phyloP scores from a whole-genome alignment of 108 stramenopile species.

The Conticribra guillardii region DNA sequence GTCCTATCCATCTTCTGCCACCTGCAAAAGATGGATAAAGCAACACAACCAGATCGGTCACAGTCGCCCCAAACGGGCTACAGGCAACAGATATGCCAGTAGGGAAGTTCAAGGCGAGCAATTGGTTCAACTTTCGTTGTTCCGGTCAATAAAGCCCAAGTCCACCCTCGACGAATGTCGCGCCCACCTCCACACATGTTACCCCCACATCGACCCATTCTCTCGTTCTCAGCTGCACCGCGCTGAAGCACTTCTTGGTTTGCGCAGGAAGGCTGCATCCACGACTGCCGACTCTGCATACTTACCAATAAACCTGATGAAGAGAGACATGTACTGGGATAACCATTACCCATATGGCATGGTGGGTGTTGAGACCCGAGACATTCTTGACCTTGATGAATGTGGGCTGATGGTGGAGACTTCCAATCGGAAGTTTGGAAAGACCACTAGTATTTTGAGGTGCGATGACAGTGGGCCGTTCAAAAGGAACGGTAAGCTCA shows the following conservation, averaged over 20 bases:
- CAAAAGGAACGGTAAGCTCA: background rate
- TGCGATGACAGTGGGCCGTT: background rate
- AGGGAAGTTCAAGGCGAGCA: too few species aligned
- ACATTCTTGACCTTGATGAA: constrained; percentile 25
- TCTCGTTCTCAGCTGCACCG: constrained; percentile 7
- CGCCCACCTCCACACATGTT: too few species aligned
- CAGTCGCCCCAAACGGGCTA: too few species aligned
- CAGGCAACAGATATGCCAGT: too few species aligned
- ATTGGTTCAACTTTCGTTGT: too few species aligned
- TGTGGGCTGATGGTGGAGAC: too few species aligned
- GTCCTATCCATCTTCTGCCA: too few species aligned
- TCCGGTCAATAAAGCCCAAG: too few species aligned
- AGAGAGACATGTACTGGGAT: constrained; percentile 7
- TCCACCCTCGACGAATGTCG: too few species aligned
- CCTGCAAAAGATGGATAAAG: too few species aligned
- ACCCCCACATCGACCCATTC: too few species aligned
- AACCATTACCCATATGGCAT: background rate
- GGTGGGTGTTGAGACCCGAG: background rate
- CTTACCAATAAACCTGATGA: constrained; percentile 1
- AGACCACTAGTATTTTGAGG: background rate
- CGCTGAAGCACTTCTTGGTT: constrained; percentile 13
- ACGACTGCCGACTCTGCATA: constrained; percentile 8
- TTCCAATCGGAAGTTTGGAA: background rate
- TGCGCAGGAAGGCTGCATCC: constrained; percentile 11
- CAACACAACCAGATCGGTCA: too few species aligned